Evolutionary conservation across 2,329 filamentous ascomycete genomes (phyloP).

Genomic region (Aspergillus unguis): DNA sequence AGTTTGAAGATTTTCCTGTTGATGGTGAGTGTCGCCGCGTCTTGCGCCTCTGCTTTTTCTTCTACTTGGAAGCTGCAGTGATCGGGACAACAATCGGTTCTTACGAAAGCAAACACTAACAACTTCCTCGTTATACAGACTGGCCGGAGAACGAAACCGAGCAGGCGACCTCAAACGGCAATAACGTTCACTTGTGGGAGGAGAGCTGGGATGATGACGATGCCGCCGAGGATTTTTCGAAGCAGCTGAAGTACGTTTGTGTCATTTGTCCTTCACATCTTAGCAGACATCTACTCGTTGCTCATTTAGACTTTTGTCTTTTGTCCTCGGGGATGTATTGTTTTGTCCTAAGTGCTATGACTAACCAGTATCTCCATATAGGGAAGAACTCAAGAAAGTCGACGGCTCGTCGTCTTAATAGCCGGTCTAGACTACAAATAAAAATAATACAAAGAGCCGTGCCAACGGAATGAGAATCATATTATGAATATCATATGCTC

Average conservation of each 20-base stretch:
- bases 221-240: constrained; percentile 91
- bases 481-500: neutral
- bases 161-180: constrained; percentile 45
- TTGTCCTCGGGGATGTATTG: neutral
- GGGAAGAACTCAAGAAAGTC: constrained; percentile 87
- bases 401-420: constrained; percentile 69
- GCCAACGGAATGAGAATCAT: neutral
- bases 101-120: neutral
- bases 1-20: constrained; percentile 98
- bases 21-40: constrained; percentile 62
- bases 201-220: constrained; percentile 99
- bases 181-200: constrained; percentile 87
- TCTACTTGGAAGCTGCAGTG: neutral
- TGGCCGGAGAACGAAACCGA: constrained; percentile 92
- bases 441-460: neutral
- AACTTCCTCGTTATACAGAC: constrained; percentile 54
- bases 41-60: neutral
- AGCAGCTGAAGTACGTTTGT: constrained; percentile 77
- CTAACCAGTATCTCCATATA: constrained; percentile 15
- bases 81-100: neutral
- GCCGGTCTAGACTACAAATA: neutral
- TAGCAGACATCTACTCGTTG: constrained; percentile 5
- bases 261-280: neutral
- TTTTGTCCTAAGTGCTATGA: neutral
- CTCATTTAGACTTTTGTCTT: neutral